These are phyloP conservation scores for Circinella umbellata DNA, from an alignment of 371 early-diverging fungal genomes.

Conservation along the genomic window DNA sequence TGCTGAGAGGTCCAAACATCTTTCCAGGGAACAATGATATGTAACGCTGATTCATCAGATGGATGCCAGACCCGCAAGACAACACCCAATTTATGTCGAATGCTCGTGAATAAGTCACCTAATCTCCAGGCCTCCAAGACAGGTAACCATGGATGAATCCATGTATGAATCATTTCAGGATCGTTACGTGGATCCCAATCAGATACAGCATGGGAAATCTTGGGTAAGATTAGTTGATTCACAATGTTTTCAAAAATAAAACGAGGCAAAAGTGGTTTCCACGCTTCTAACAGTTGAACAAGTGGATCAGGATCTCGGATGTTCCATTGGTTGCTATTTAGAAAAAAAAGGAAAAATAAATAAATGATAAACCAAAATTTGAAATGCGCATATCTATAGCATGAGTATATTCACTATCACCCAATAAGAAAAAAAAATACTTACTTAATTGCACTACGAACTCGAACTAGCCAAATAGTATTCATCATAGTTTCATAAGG, in stretches of 20 bases:
- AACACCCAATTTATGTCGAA: constrained; percentile 69
- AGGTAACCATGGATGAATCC: constrained; percentile 90
- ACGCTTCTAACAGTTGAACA: constrained; percentile 71
- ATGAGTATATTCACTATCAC: too few relatives aligned
- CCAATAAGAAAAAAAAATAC: constrained; percentile 15
- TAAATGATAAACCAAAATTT: too few relatives aligned
- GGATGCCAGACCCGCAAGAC: constrained; percentile 74
- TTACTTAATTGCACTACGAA: constrained; percentile 81
- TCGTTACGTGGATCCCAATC: constrained; percentile 77
- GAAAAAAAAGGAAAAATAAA: too few relatives aligned
- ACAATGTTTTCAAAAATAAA: constrained; percentile 79
- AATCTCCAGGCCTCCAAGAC: constrained; percentile 63
- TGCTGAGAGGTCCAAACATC: constrained; percentile 68
- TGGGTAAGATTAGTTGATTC: constrained; percentile 79
- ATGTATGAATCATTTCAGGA: constrained; percentile 71
- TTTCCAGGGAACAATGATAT: constrained; percentile 70
- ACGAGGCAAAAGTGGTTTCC: constrained; percentile 72
- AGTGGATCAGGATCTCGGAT: constrained; percentile 71
- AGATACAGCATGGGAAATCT: constrained; percentile 66
- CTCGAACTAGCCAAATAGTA: constrained; percentile 77
- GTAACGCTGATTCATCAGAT: constrained; percentile 62
- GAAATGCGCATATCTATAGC: too few relatives aligned
- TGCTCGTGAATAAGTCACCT: constrained; percentile 58
- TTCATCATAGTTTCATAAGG: constrained; percentile 82
- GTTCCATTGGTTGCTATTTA: constrained; percentile 72